These are phyloP conservation scores for Ophiostoma australiae DNA, from an alignment of 2,329 filamentous ascomycete species.

Conservation along the genomic window DNA sequence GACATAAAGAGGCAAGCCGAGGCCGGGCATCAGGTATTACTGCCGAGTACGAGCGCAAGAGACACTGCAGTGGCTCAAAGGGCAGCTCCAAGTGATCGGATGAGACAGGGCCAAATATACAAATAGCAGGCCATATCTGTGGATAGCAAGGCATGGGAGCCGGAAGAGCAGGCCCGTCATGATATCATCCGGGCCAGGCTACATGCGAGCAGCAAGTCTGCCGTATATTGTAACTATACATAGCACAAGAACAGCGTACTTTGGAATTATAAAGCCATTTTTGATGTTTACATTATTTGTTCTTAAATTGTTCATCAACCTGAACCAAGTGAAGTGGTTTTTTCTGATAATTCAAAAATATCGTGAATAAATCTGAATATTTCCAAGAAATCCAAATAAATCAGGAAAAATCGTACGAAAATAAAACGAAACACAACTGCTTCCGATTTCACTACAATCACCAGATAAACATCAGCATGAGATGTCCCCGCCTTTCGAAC, in stretches of 20 bases:
- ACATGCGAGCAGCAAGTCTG: background rate
- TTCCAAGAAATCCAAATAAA: background rate
- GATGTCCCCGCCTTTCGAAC: conserved; percentile 79
- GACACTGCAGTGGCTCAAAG: background rate
- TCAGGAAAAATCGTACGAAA: background rate
- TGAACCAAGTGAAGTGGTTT: background rate
- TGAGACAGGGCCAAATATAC: background rate
- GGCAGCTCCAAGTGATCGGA: background rate
- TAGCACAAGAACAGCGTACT: background rate
- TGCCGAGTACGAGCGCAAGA: background rate
- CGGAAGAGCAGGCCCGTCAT: background rate
- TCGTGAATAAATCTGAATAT: background rate
- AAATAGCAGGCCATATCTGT: background rate
- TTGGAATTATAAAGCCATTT: background rate
- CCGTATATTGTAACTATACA: background rate
- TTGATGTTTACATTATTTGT: background rate
- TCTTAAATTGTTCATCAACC: background rate
- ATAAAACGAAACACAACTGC: background rate
- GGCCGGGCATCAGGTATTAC: background rate
- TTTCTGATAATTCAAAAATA: background rate
- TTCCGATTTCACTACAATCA: background rate
- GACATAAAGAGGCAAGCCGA: conserved; percentile 19
- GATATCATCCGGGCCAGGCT: background rate
- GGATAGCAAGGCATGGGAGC: background rate
- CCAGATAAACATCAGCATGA: conserved; percentile 15